A percentile compares a stretch with the other conserved stretches of the same genome.
phyloP scores from a whole-genome alignment of 2,329 filamentous ascomycete species.

The Talaromyces funiculosus region DNA sequence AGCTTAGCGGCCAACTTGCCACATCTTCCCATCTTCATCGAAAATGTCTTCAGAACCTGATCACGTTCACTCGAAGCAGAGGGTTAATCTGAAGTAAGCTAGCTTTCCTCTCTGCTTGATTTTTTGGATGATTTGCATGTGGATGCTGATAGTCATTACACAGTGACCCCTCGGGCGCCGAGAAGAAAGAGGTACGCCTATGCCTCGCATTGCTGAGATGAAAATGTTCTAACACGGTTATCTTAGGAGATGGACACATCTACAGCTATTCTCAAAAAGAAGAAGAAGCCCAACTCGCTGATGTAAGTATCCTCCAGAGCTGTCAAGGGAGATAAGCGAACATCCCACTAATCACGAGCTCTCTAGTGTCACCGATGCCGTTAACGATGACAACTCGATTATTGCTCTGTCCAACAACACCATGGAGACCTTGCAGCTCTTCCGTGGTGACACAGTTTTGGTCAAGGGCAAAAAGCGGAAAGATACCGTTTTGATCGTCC shows the following conservation, averaged over 20 bases:
- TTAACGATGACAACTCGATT: slow-evolving; percentile 99
- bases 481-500: slow-evolving; percentile 95
- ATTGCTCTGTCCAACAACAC: slow-evolving; percentile 97
- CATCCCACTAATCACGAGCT: slow-evolving; percentile 11
- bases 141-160: slow-evolving; percentile 35
- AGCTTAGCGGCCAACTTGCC: slow-evolving; percentile 9
- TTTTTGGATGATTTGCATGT: slow-evolving; percentile 1
- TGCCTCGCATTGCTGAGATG: neutral
- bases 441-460: slow-evolving; percentile 95
- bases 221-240: slow-evolving; percentile 20
- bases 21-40: slow-evolving; percentile 4
- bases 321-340: neutral
- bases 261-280: slow-evolving; percentile 98
- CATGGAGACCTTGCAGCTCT: slow-evolving; percentile 96
- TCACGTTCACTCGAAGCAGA: slow-evolving; percentile 64
- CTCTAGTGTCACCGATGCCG: slow-evolving; percentile 86
- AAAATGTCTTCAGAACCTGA: slow-evolving; percentile 67
- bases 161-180: slow-evolving; percentile 84
- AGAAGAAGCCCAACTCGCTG: slow-evolving; percentile 99
- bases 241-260: slow-evolving; percentile 78
- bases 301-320: slow-evolving; percentile 58
- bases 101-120: slow-evolving; percentile 5
- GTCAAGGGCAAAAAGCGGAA: slow-evolving; percentile 99
- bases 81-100: slow-evolving; percentile 74
- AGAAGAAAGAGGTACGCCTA: slow-evolving; percentile 69